A percentile compares a stretch with the other conserved stretches of the same genome.
phyloP scores from a whole-genome alignment of 1,284 basidiomycete genomes.

The Ceratorhiza oryzae-sativae region DNA sequence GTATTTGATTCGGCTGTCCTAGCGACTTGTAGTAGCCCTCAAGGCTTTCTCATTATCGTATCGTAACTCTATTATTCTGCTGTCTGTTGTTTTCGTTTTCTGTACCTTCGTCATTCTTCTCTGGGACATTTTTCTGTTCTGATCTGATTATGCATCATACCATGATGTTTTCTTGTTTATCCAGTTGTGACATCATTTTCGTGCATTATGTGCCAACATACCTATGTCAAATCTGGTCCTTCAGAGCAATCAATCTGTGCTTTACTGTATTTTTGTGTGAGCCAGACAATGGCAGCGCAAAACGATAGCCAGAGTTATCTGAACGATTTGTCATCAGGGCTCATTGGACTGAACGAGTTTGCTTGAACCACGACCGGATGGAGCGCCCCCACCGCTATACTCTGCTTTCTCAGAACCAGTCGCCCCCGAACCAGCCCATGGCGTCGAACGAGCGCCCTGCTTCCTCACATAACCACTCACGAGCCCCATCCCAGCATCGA shows the following conservation, averaged over 20 bases:
- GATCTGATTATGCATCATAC: slow-evolving; percentile 35
- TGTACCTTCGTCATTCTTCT: slow-evolving; percentile 38
- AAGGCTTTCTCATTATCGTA: slow-evolving; percentile 23
- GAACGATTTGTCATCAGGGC: slow-evolving; percentile 7
- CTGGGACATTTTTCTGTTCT: slow-evolving; percentile 4
- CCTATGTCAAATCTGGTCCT: slow-evolving; percentile 17
- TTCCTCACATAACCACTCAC: slow-evolving; percentile 4
- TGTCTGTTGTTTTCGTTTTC: slow-evolving; percentile 30
- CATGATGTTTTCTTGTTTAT: slow-evolving; percentile 30
- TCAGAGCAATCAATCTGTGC: slow-evolving; percentile 37
- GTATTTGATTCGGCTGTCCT: slow-evolving; percentile 36
- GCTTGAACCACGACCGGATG: slow-evolving; percentile 32
- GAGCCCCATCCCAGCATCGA: slow-evolving; percentile 24
- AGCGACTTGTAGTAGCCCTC: slow-evolving; percentile 34
- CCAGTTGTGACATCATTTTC: slow-evolving; percentile 22
- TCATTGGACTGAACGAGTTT: background rate
- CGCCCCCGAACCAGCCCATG: background rate
- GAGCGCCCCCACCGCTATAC: slow-evolving; percentile 17
- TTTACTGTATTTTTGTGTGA: slow-evolving; percentile 18
- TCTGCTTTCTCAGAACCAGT: slow-evolving; percentile 21
- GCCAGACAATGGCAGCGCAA: background rate
- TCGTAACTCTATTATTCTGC: slow-evolving; percentile 37
- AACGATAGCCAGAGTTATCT: slow-evolving; percentile 14
- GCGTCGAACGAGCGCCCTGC: background rate
- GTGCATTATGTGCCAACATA: slow-evolving; percentile 1